Evolutionary conservation across 2,329 filamentous ascomycete genomes (phyloP), one percentile per base, ranked within the genome.

Genomic region (Clarireedia homoeocarpa): DNA sequence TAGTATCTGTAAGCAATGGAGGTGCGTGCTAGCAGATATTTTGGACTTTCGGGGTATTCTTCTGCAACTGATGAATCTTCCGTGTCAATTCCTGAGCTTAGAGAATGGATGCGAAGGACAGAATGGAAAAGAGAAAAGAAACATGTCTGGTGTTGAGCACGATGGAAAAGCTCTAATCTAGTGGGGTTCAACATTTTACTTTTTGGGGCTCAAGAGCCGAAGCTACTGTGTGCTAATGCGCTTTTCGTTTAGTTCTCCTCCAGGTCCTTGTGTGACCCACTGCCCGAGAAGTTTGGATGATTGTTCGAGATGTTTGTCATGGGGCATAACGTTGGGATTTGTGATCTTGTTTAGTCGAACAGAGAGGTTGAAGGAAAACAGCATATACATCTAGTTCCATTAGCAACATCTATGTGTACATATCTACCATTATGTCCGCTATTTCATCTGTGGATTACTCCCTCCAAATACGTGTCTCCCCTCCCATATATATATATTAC

Each of bases 1-100:
- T 68, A 55, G 55, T 61, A 46, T 61, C 66, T 64, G 48, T 50
- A 51, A 57, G 65, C 65, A 67, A 68, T 68, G 66, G 66, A 60
- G 60, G 62, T 56, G 66, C 64, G 58, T 68, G 64, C 65, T 61
- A 63, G 42, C 60, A 67, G 66, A 56, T 39, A 24, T 47, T 47
- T 34, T 48, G 54, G 26, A 47, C 36, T 51, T 14, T 9, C 6
- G 12, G 36, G n/a, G 10, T 27, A 4, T 1, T 23, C 2, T 10
- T 24, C 5, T 27, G n/a, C 27, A 20, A 27, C 6, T 27, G 51
- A 48, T 34, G 10, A 34, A 53, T 53, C 14, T 38, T 26, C 20
- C 6, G 30, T 47, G 12, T 47, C 4, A 30, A 17, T n/a, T 4
- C 6, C 20, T 26, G 24, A 7, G 27, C 20, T 30, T 5, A 30